Evolutionary conservation across 2,329 filamentous ascomycete species (phyloP), one percentile per base, ranked within the genome.

Genomic region (Cladosporium sphaerospermum): DNA sequence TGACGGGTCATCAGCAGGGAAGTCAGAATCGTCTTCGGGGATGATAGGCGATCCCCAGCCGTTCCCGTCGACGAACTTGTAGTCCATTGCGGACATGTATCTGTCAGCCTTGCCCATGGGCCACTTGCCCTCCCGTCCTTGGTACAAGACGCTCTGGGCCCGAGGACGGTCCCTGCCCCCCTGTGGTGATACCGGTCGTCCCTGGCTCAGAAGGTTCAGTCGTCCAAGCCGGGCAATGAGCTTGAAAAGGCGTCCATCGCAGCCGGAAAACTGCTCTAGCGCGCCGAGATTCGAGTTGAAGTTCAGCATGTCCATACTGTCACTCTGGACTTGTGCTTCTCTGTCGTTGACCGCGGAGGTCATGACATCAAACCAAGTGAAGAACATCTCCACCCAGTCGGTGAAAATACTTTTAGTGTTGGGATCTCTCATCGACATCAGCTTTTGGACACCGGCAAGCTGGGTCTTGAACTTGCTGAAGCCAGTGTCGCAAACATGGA

Each of bases 291-390:
- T 83, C 28, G 81, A 76, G 10, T 82, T 80, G 57, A 83, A 77
- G 56, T 81, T 75, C 54, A 82, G 77, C 72, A 84, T 81, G 58
- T 86, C 83, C 33, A 86, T 69, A 48, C 79, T 80, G 33, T 78
- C 75, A 23, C 80, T 80, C 36, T 78, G 77, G 14, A 96, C 80
- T 68, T 95, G 89, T 31, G 88, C 83, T 70, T 96, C 91, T 48
- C 91, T 83, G 69, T 96, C 88, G 62, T 96, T 96, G 66, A 95
- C 89, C 49, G 87, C 91, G 37, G 89, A 89, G 0, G 89, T 90
- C 73, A 96, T 89, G 52, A 91, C 89, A 68, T 96, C 92, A 66
- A 95, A 95, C 78, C 92, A 95, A 33, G 89, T 93, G 65, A 96
- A 96, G 61, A 96, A 83, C 40, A 89, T 84, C 63, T 95, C 88